Conservation (phyloP, 2,329 filamentous ascomycete genomes). For the Alternaria ethzedia region DNA sequence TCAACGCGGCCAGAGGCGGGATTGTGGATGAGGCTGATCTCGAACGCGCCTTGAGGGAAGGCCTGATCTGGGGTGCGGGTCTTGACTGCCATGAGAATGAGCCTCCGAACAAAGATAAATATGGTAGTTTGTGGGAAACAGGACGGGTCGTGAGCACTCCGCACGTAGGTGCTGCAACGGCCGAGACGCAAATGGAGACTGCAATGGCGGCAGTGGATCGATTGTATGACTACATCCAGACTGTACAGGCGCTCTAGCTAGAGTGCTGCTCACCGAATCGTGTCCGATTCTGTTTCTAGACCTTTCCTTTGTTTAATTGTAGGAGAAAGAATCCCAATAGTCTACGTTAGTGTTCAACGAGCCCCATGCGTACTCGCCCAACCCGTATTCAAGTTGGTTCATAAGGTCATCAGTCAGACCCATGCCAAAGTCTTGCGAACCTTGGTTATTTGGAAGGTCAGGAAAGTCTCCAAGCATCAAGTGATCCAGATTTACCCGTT, state of each 20-base stretch:
- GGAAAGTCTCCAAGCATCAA: neutral
- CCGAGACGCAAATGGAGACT: slow-evolving; percentile 46
- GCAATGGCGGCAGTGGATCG: slow-evolving; percentile 46
- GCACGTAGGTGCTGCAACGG: slow-evolving; percentile 58
- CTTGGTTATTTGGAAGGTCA: neutral
- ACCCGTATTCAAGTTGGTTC: slow-evolving; percentile 36
- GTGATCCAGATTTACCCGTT: neutral
- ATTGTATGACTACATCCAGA: slow-evolving; percentile 18
- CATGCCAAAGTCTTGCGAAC: slow-evolving; percentile 3
- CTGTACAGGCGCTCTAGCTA: neutral
- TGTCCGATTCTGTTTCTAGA: neutral
- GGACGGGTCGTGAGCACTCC: slow-evolving; percentile 58
- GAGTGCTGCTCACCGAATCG: neutral
- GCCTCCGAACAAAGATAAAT: slow-evolving; percentile 50
- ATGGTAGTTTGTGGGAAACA: slow-evolving; percentile 49
- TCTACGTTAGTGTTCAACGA: slow-evolving; percentile 7
- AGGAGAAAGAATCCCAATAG: neutral
- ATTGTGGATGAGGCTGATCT: slow-evolving; percentile 58
- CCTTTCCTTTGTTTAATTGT: neutral
- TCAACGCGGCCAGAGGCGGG: slow-evolving; percentile 57
- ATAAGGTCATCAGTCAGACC: slow-evolving; percentile 22
- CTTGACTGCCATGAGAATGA: slow-evolving; percentile 58
- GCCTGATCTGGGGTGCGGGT: slow-evolving; percentile 54
- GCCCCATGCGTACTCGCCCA: slow-evolving; percentile 45
- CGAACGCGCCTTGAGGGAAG: slow-evolving; percentile 51